These are phyloP conservation scores for Raphanus hybrid DNA, from an alignment of 441 rosid genomes.

Conservation along the genomic window DNA sequence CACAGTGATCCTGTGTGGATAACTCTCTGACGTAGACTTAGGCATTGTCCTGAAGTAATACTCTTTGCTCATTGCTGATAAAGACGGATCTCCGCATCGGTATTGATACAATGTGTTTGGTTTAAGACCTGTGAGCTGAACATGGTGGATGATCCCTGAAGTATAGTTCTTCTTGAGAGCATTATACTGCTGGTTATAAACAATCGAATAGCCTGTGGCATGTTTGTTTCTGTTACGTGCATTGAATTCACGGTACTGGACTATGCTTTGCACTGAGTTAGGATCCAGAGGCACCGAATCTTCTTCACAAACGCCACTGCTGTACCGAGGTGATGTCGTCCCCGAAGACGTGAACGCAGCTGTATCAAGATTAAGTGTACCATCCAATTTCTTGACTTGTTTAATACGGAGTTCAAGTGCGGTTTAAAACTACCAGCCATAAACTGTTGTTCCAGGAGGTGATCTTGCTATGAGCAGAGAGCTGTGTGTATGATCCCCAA, in stretches of 20 bases:
- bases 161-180: conserved; percentile 54
- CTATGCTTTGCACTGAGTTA: conserved; percentile 49
- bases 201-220: conserved; percentile 47
- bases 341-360: too few relatives aligned
- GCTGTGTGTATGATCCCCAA: too few relatives aligned
- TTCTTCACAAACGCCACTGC: conserved; percentile 13
- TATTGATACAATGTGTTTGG: conserved; percentile 64
- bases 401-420: too few relatives aligned
- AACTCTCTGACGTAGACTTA: conserved; percentile 52
- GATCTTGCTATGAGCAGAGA: too few relatives aligned
- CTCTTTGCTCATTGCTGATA: conserved; percentile 59
- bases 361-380: too few relatives aligned
- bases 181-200: conserved; percentile 50
- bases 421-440: too few relatives aligned
- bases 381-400: too few relatives aligned
- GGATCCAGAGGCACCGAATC: conserved; percentile 48
- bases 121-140: conserved; percentile 59
- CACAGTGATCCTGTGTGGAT: conserved; percentile 65
- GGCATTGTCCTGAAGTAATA: conserved; percentile 82
- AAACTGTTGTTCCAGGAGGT: too few relatives aligned
- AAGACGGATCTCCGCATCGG: conserved; percentile 78
- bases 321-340: too few relatives aligned
- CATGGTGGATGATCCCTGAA: conserved; percentile 68
- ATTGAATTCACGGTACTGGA: conserved; percentile 42
- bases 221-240: conserved; percentile 1